Evolutionary conservation across 2,329 filamentous ascomycete species (phyloP), one percentile per base, ranked within the genome.

Genomic region (Alternaria sp.): DNA sequence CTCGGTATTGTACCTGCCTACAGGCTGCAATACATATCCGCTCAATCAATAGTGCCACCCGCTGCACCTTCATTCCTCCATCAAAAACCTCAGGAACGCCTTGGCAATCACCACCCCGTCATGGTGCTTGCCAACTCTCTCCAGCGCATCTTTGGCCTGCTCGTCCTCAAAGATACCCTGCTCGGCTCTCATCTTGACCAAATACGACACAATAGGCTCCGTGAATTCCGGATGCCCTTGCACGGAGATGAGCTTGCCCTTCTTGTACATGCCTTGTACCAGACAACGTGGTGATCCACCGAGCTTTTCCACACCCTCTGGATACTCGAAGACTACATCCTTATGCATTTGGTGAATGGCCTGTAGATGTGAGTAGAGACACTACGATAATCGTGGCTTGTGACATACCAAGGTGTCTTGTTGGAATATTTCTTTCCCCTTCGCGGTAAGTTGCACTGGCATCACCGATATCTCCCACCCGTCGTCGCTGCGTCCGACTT

Each of bases 171-270:
- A 91, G 21, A 96, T 84, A 1, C 92, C 92, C 51, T 82, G 83
- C 26, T 84, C 82, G 73, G 91, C 87, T 60, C 93, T 85, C 63
- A 85, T 81, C 63, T 86, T 84, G 58, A 95, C 80, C 40, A 96
- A 80, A 77, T 93, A 90, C 17, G 81, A 83, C 71, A 93, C 87
- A 67, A 96, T 93, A 15, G 88, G 85, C 62, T 85, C 84, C 5
- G 85, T 91, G 77, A 95, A 96, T 79, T 97, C 93, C 1, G 93
- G 93, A 78, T 97, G 93, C 6, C 93, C 93, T 82, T 97, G 93
- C 1, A 97, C 87, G 0, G 92, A 90, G 64, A 96, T 89, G 63
- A 92, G 83, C 36, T 85, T 85, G 45, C 85, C 83, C 9, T 89
- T 87, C 19, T 85, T 80, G 76, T 96, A 91, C 87, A 96, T 93